These are phyloP conservation scores for Cerioporus squamosus DNA, from an alignment of 1,284 basidiomycete species.

Conservation along the genomic window DNA sequence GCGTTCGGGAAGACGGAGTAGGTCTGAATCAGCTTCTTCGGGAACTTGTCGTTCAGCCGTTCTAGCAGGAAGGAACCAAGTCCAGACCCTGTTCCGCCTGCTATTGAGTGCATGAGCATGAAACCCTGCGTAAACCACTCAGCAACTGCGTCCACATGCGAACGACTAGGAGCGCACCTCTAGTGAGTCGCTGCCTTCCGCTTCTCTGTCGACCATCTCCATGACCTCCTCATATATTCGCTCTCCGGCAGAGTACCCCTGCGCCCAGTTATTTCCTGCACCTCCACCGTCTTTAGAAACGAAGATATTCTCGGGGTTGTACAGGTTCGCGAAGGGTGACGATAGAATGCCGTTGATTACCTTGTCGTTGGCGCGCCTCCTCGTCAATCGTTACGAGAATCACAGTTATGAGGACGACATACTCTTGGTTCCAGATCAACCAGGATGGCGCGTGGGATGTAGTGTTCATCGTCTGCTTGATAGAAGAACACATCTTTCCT, in stretches of 20 bases:
- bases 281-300: constrained; percentile 95
- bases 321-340: constrained; percentile 92
- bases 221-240: constrained; percentile 96
- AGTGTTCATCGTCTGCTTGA: constrained; percentile 99
- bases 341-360: constrained; percentile 95
- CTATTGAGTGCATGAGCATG: constrained; percentile 99
- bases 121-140: constrained; percentile 72
- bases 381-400: not conserved
- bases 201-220: constrained; percentile 99
- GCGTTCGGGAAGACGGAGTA: constrained; percentile 99
- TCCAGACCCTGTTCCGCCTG: constrained; percentile 97
- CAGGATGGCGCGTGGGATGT: constrained; percentile 95
- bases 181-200: constrained; percentile 96
- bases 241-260: constrained; percentile 91
- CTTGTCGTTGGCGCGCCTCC: constrained; percentile 43
- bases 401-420: constrained; percentile 32
- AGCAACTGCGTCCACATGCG: not conserved
- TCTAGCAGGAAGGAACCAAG: constrained; percentile 97
- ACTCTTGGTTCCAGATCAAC: constrained; percentile 98
- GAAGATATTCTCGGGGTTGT: constrained; percentile 99
- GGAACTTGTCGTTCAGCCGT: constrained; percentile 96
- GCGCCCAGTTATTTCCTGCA: constrained; percentile 99
- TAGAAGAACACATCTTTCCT: constrained; percentile 99
- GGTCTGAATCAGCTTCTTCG: constrained; percentile 99
- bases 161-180: constrained; percentile 65